A percentile compares a stretch with the other conserved stretches of the same genome.
These are phyloP conservation scores for Penicillium sp. DNA, from an alignment of 2,329 filamentous ascomycete genomes.

Conservation along the genomic window DNA sequence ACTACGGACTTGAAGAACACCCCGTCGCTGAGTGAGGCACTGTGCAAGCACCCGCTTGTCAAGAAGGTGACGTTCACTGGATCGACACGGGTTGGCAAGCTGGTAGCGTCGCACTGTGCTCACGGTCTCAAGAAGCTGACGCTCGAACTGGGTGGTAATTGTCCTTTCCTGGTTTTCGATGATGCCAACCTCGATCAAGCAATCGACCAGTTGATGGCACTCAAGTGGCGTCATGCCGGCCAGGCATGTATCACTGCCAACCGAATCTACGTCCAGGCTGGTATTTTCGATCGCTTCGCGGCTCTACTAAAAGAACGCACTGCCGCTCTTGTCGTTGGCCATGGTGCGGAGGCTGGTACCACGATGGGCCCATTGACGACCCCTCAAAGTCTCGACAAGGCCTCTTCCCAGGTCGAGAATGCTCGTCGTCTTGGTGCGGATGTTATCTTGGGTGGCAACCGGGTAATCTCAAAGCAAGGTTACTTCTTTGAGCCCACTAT, in stretches of 20 bases:
- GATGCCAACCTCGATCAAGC: slow-evolving; percentile 59
- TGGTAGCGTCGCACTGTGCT: slow-evolving; percentile 60
- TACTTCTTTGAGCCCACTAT: slow-evolving; percentile 72
- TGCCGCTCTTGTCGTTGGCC: slow-evolving; percentile 57
- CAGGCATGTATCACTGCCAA: slow-evolving; percentile 50
- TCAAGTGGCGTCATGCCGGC: slow-evolving; percentile 46
- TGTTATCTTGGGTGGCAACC: slow-evolving; percentile 59
- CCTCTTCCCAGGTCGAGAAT: slow-evolving; percentile 60
- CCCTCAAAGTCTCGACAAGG: slow-evolving; percentile 56
- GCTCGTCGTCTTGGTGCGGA: slow-evolving; percentile 63
- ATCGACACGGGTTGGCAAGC: slow-evolving; percentile 60
- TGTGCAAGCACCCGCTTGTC: slow-evolving; percentile 57
- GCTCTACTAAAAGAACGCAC: slow-evolving; percentile 55
- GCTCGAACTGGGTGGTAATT: slow-evolving; percentile 64
- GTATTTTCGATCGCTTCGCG: slow-evolving; percentile 53
- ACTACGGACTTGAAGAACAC: slow-evolving; percentile 51
- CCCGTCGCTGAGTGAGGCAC: slow-evolving; percentile 45
- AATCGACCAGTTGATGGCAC: slow-evolving; percentile 39
- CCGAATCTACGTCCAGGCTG: slow-evolving; percentile 46
- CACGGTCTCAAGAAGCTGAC: slow-evolving; percentile 64
- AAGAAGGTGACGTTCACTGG: slow-evolving; percentile 64
- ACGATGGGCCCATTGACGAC: slow-evolving; percentile 63
- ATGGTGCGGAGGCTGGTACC: slow-evolving; percentile 54
- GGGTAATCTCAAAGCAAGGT: slow-evolving; percentile 52
- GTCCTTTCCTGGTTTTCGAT: slow-evolving; percentile 64